Conservation (phyloP, 1,284 basidiomycete species). For the Vanrija pseudolonga region DNA sequence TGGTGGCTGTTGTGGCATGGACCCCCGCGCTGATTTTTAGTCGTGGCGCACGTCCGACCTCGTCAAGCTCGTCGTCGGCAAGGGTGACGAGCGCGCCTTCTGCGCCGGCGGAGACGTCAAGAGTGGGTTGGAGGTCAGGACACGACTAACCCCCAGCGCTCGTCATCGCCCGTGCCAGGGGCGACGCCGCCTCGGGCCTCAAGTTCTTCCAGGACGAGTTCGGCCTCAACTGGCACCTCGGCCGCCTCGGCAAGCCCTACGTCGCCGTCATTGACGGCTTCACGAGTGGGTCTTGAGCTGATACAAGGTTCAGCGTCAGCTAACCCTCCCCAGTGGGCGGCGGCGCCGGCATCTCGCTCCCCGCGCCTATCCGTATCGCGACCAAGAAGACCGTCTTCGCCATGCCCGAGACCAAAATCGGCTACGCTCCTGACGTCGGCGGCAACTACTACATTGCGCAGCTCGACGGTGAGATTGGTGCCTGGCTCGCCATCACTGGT, state of each 20-base stretch:
- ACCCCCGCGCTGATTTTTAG: slow-evolving; percentile 49
- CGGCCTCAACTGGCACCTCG: slow-evolving; percentile 80
- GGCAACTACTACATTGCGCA: slow-evolving; percentile 83
- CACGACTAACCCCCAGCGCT: slow-evolving; percentile 1
- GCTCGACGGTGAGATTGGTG: slow-evolving; percentile 86
- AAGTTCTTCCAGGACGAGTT: slow-evolving; percentile 94
- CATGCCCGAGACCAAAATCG: slow-evolving; percentile 98
- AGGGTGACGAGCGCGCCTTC: slow-evolving; percentile 75
- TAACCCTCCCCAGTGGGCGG: slow-evolving; percentile 71
- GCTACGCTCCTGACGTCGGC: slow-evolving; percentile 63
- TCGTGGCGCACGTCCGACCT: slow-evolving; percentile 74
- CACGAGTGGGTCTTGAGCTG: slow-evolving; percentile 65
- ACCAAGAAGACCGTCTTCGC: slow-evolving; percentile 89
- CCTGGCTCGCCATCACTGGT: slow-evolving; percentile 89
- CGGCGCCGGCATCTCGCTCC: slow-evolving; percentile 84
- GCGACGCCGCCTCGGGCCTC: slow-evolving; percentile 57
- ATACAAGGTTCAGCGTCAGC: background rate
- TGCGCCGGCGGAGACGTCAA: slow-evolving; percentile 92
- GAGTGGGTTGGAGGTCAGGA: slow-evolving; percentile 18
- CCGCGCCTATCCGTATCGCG: slow-evolving; percentile 86
- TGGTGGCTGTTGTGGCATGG: background rate
- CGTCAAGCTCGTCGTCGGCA: slow-evolving; percentile 71
- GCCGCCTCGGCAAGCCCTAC: slow-evolving; percentile 77
- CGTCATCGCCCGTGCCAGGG: slow-evolving; percentile 21
- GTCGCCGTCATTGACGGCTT: slow-evolving; percentile 85